Evolutionary conservation across 768 basidiomycete genomes (phyloP).

Genomic region (Leucocoprinus leucothites): DNA sequence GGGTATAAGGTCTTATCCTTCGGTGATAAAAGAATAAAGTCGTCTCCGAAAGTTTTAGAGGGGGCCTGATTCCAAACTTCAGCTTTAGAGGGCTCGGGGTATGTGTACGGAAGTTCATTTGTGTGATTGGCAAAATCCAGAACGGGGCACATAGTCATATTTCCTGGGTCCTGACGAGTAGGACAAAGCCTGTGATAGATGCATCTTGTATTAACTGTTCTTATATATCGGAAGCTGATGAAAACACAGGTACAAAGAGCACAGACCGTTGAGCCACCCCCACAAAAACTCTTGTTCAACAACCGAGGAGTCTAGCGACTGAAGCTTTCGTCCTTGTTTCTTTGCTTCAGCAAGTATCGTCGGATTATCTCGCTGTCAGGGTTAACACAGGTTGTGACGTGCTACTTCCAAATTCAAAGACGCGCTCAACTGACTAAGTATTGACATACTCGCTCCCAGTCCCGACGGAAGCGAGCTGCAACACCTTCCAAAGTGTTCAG

Average conservation of each 20-base stretch:
- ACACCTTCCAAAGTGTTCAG: slow-evolving; percentile 37
- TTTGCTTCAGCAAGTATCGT: slow-evolving; percentile 5
- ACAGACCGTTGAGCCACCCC: slow-evolving; percentile 89
- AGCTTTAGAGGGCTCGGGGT: slow-evolving; percentile 33
- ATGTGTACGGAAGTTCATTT: slow-evolving; percentile 36
- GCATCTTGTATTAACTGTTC: slow-evolving; percentile 86
- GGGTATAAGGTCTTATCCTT: slow-evolving; percentile 32
- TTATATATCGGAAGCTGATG: not conserved
- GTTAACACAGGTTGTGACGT: slow-evolving; percentile 11
- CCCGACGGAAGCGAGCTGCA: slow-evolving; percentile 46
- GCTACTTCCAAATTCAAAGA: not conserved
- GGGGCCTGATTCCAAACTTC: slow-evolving; percentile 35
- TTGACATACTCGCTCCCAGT: slow-evolving; percentile 50
- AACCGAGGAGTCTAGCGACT: slow-evolving; percentile 12
- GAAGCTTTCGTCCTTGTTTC: slow-evolving; percentile 2
- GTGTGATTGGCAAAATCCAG: slow-evolving; percentile 91
- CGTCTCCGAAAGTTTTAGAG: slow-evolving; percentile 33
- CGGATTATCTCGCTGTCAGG: slow-evolving; percentile 18
- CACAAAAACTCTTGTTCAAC: slow-evolving; percentile 61
- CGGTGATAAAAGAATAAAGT: slow-evolving; percentile 51
- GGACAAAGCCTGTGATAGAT: slow-evolving; percentile 65
- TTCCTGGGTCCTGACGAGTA: slow-evolving; percentile 55
- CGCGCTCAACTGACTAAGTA: slow-evolving; percentile 48
- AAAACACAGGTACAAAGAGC: slow-evolving; percentile 1
- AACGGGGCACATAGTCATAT: slow-evolving; percentile 85